A percentile compares a stretch with the other conserved stretches of the same genome.
These are phyloP conservation scores for Pseudogymnoascus sp. DNA, from an alignment of 2,329 filamentous ascomycete species.

Conservation along the genomic window DNA sequence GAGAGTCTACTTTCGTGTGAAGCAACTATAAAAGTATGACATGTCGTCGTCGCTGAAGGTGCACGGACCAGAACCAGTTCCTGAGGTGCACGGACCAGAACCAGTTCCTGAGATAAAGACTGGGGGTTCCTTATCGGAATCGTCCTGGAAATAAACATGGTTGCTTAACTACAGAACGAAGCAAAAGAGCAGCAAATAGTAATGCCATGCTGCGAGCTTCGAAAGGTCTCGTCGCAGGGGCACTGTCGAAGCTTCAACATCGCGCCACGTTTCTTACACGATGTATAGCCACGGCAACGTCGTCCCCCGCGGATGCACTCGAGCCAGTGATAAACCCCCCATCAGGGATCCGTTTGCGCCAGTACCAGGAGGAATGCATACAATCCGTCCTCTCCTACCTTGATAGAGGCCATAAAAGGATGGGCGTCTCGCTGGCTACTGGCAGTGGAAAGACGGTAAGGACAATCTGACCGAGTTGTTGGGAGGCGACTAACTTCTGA, in stretches of 20 bases:
- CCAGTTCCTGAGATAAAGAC: not conserved
- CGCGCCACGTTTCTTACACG: not conserved
- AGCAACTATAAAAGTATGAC: too few relatives aligned
- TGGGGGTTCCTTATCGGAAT: not conserved
- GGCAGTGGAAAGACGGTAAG: constrained; percentile 80
- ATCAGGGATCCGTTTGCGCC: constrained; percentile 53
- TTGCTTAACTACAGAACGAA: not conserved
- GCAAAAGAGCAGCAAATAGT: not conserved
- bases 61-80: not conserved
- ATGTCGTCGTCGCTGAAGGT: not conserved
- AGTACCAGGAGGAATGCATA: constrained; percentile 90
- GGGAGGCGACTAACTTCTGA: not conserved
- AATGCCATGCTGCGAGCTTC: constrained; percentile 7
- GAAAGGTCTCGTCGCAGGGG: not conserved
- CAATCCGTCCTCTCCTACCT: constrained; percentile 68
- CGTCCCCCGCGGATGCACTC: not conserved
- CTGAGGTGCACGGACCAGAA: not conserved
- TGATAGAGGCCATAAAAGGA: constrained; percentile 62
- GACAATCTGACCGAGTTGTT: not conserved
- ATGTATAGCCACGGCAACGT: constrained; percentile 2
- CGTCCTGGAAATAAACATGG: not conserved
- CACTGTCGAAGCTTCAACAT: not conserved
- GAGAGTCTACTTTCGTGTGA: not conserved
- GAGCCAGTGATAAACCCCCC: constrained; percentile 6
- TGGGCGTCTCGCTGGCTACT: constrained; percentile 81